phyloP scores from a whole-genome alignment of 129 eudicot genomes.

The Lactuca sativa region DNA sequence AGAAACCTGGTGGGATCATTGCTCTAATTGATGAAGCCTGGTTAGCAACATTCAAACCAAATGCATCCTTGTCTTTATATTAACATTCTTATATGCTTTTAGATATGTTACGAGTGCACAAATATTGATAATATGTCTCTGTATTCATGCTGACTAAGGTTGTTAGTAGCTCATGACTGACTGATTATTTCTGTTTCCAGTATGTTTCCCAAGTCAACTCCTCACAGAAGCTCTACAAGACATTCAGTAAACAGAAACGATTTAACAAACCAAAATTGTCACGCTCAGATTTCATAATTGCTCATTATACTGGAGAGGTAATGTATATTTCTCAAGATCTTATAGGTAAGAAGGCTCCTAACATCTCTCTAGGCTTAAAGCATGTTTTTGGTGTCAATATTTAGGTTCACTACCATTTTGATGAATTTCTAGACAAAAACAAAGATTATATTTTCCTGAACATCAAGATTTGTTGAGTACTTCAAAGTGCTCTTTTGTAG shows the following conservation, averaged over 20 bases:
- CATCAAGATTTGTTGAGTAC: conserved; percentile 90
- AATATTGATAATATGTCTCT: conserved; percentile 8
- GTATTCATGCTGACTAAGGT: conserved; percentile 13
- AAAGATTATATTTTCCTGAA: conserved; percentile 92
- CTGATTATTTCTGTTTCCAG: conserved; percentile 48
- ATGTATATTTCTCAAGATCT: conserved; percentile 7
- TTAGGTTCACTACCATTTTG: conserved; percentile 90
- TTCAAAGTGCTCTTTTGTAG: conserved; percentile 88
- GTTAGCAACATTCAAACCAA: conserved; percentile 37
- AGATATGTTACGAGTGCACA: not conserved
- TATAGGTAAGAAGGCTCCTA: conserved; percentile 14
- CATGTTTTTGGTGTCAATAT: conserved; percentile 19
- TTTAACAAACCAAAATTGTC: conserved; percentile 90
- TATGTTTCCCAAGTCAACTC: conserved; percentile 98
- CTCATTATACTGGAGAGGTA: conserved; percentile 99
- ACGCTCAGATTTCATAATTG: conserved; percentile 85
- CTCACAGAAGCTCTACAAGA: conserved; percentile 90
- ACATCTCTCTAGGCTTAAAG: conserved; percentile 6
- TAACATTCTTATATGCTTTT: not conserved
- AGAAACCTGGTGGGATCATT: conserved; percentile 98
- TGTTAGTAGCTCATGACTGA: conserved; percentile 23
- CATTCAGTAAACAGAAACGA: conserved; percentile 67
- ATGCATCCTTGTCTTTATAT: not conserved
- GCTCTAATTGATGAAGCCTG: conserved; percentile 99
- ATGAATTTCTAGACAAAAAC: conserved; percentile 89